Conservation (phyloP, 2,329 filamentous ascomycete species). For the Sphaerulina vaccinii region DNA sequence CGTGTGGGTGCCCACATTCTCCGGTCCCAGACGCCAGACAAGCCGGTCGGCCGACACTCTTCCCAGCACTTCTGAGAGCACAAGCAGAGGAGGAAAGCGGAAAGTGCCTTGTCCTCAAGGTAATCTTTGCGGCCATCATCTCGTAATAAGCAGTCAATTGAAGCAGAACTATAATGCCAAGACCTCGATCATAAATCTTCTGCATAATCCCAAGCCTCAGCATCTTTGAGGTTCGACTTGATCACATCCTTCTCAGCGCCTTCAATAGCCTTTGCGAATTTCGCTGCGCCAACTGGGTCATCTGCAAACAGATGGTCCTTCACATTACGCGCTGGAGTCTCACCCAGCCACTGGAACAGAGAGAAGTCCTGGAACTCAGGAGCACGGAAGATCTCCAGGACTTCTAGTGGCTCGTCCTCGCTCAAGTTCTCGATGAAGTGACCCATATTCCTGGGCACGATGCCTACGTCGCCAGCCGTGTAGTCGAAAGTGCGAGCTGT, state of each 20-base stretch:
- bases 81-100: too few relatives aligned
- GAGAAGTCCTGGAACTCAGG: conserved; percentile 72
- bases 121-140: too few relatives aligned
- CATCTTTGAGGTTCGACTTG: conserved; percentile 22
- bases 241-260: conserved; percentile 57
- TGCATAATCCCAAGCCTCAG: conserved; percentile 10
- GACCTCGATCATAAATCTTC: neutral
- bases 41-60: too few relatives aligned
- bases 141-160: too few relatives aligned
- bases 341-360: conserved; percentile 72
- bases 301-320: conserved; percentile 65
- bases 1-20: neutral
- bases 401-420: conserved; percentile 71
- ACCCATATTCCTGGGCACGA: conserved; percentile 73
- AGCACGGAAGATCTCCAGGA: conserved; percentile 67
- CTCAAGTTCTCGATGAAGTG: conserved; percentile 78
- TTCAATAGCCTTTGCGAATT: conserved; percentile 63
- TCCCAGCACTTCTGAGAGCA: too few relatives aligned
- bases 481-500: conserved; percentile 75
- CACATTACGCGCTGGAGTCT: conserved; percentile 59
- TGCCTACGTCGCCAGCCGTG: conserved; percentile 70
- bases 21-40: neutral
- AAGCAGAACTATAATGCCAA: too few relatives aligned
- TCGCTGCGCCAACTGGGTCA: conserved; percentile 59
- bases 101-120: too few relatives aligned